phyloP scores from a whole-genome alignment of 169 alveolate species.

The Cryptosporidium ryanae region DNA sequence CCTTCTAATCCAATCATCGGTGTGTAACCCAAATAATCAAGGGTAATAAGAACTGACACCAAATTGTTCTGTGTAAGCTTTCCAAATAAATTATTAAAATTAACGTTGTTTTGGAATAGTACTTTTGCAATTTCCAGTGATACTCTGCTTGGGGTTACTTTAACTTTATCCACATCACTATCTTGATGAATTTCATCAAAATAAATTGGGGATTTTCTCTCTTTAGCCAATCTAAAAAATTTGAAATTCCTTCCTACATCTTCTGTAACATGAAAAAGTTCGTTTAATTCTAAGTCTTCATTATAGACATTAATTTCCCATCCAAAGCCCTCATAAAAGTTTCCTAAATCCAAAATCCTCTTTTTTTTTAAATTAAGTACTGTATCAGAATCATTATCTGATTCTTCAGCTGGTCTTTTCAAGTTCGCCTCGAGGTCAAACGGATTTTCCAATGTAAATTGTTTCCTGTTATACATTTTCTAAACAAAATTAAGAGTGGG shows the following conservation, averaged over 20 bases:
- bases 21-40: conserved; percentile 56
- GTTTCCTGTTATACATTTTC: conserved; percentile 6
- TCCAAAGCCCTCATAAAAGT: conserved; percentile 20
- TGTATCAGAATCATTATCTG: neutral
- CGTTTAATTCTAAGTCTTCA: conserved; percentile 10
- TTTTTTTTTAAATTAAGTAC: neutral
- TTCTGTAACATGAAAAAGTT: conserved; percentile 33
- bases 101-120: conserved; percentile 20
- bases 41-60: conserved; percentile 14
- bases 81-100: conserved; percentile 32
- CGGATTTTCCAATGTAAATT: conserved; percentile 22
- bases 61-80: conserved; percentile 20
- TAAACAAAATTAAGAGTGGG: too few relatives aligned
- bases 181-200: neutral
- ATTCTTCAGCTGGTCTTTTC: conserved; percentile 24
- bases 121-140: conserved; percentile 42
- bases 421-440: conserved; percentile 49
- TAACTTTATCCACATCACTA: neutral
- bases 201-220: neutral
- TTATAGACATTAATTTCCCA: conserved; percentile 60
- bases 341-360: neutral
- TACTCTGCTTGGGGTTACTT: neutral
- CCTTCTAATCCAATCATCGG: conserved; percentile 58
- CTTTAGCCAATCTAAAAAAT: conserved; percentile 26
- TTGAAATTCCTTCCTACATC: conserved; percentile 40